Evolutionary conservation across 2,329 filamentous ascomycete genomes (phyloP), one percentile per base, ranked within the genome.

Genomic region (Beauveria sp.): DNA sequence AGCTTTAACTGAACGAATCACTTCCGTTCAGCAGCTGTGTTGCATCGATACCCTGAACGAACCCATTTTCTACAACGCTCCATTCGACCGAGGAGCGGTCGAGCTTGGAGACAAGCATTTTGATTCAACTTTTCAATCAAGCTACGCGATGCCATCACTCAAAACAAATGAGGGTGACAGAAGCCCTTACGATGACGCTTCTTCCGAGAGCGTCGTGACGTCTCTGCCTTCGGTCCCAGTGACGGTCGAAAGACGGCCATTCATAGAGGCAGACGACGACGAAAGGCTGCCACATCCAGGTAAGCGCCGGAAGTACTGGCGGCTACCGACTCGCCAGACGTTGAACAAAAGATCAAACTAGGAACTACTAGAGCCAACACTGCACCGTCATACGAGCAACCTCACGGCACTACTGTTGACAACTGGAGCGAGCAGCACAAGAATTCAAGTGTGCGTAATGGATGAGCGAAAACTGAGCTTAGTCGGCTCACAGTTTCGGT

Each of bases 311-410:
- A 14, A 24, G 10, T 24, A 20, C 12, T 24, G 9, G 20, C n/a
- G 5, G 43, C 43, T 20, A 14, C 2, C 7, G 10, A 20, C 20
- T 34, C 5, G 12, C 31, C 31, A 34, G 10, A 46, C 2, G n/a
- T 12, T 20, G 43, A 22, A 24, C 10, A 9, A 46, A 5, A 46
- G 7, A 46, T 22, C 3, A 69, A 63, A 24, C 5, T 54, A 68
- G 74, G 74, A 14, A 74, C 71, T 16, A 67, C 73, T 6, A 65
- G 73, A 24, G 72, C 67, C n/a, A 76, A 74, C 43, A 63, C 73
- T 45, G 73, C 74, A 1, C 69, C 74, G 10, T 71, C 72, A 0
- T 69, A 70, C 40, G 69, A 73, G 8, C 66, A 70, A 43, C 74
- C 73, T 0, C 63, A 71, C 10, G 74, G 74, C 7, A 76, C 74